Evolutionary conservation across 2,329 filamentous ascomycete genomes (phyloP).

Genomic region (Gaeumannomyces sp.): DNA sequence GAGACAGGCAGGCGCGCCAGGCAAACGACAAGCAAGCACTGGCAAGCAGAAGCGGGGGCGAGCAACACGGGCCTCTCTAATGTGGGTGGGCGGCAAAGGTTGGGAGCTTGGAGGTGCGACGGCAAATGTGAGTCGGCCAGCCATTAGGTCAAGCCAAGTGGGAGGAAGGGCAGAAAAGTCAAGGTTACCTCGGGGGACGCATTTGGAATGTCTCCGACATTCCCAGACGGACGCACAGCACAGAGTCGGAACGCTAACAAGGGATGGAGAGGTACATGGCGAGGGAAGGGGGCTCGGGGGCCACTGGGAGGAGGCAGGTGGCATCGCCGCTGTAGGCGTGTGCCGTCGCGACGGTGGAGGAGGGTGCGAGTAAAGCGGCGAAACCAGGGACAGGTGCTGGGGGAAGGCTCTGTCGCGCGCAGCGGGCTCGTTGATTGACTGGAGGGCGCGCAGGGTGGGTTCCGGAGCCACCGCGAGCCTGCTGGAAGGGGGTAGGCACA

Average conservation of each 20-base stretch:
- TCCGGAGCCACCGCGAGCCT: neutral
- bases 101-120: conserved; percentile 18
- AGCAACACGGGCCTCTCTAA: neutral
- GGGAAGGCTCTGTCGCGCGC: conserved; percentile 21
- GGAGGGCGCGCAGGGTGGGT: neutral
- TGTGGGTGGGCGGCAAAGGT: conserved; percentile 12
- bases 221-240: conserved; percentile 6
- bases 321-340: conserved; percentile 3
- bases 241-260: conserved; percentile 13
- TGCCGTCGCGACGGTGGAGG: neutral
- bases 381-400: conserved; percentile 35
- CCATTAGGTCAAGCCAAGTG: conserved; percentile 9
- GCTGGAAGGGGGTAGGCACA: conserved; percentile 5
- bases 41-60: neutral
- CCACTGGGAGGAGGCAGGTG: neutral
- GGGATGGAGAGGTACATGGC: conserved; percentile 11
- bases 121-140: conserved; percentile 9
- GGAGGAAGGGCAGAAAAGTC: conserved; percentile 7
- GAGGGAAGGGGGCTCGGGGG: conserved; percentile 1
- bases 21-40: no score
- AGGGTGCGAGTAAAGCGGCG: conserved; percentile 21
- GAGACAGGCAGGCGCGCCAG: neutral
- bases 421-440: conserved; percentile 4
- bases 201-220: conserved; percentile 2
- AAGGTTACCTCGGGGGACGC: conserved; percentile 1